A percentile compares a stretch with the other conserved stretches of the same genome.
Evolutionary conservation across 1,284 basidiomycete genomes (phyloP).

Genomic region (Cryptococcus neoformans): DNA sequence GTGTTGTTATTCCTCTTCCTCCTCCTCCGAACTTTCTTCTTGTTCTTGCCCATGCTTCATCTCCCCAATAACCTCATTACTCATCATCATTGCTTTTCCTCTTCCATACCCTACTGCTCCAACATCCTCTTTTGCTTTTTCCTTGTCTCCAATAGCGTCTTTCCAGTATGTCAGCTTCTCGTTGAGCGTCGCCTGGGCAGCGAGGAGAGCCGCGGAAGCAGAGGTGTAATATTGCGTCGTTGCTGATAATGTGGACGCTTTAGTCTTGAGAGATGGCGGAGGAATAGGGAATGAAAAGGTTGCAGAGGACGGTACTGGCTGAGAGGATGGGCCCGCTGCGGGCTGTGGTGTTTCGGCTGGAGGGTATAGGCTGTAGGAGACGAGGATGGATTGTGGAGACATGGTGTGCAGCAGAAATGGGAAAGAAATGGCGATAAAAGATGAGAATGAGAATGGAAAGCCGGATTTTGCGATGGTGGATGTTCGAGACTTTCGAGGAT

Average conservation of each 20-base stretch:
- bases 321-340: constrained; percentile 2
- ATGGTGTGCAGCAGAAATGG: too few relatives aligned
- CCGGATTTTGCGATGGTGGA: too few relatives aligned
- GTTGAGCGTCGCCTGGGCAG: constrained; percentile 21
- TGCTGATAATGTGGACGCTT: constrained; percentile 1
- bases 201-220: constrained; percentile 13
- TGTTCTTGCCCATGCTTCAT: background rate
- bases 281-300: constrained; percentile 3
- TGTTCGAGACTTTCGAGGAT: too few relatives aligned
- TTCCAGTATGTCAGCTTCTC: constrained; percentile 28
- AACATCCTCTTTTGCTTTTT: constrained; percentile 30
- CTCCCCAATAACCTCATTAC: constrained; percentile 19
- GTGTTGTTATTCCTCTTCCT: background rate
- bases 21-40: background rate
- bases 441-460: too few relatives aligned
- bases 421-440: too few relatives aligned
- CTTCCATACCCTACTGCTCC: constrained; percentile 23
- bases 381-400: constrained; percentile 5
- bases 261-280: background rate
- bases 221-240: constrained; percentile 23
- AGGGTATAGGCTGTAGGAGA: constrained; percentile 21
- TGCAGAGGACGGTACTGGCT: constrained; percentile 9
- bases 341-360: constrained; percentile 12
- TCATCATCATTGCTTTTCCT: constrained; percentile 31
- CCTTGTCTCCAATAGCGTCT: constrained; percentile 28